A percentile compares a stretch with the other conserved stretches of the same genome.
These are phyloP conservation scores for Pythium guiyangense DNA, from an alignment of 352 stramenopile genomes.

Conservation along the genomic window DNA sequence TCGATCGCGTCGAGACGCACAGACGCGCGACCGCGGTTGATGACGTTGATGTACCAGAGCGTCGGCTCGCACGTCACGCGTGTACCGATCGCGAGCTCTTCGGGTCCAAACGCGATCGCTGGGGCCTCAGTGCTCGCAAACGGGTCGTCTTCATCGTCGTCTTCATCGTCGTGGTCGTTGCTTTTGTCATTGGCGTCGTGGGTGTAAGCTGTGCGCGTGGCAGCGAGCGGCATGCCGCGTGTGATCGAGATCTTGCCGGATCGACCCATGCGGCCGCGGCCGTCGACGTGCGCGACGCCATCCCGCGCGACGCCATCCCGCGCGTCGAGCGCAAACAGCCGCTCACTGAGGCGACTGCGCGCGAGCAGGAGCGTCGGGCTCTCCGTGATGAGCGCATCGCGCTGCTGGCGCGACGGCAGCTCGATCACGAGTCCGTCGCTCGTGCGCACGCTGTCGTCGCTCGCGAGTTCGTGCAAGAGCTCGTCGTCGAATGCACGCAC, in stretches of 20 bases:
- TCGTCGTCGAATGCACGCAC: not conserved
- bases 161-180: not conserved
- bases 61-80: slow-evolving; percentile 29
- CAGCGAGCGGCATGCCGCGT: slow-evolving; percentile 11
- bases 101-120: slow-evolving; percentile 33
- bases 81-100: slow-evolving; percentile 29
- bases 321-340: slow-evolving; percentile 4
- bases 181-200: no score
- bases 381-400: slow-evolving; percentile 4
- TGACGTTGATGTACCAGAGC: slow-evolving; percentile 24
- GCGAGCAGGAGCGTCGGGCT: slow-evolving; percentile 5
- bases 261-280: slow-evolving; percentile 8
- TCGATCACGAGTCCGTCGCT: slow-evolving; percentile 3
- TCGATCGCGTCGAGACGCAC: slow-evolving; percentile 34
- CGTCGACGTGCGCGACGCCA: slow-evolving; percentile 3
- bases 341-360: not conserved
- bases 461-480: not conserved
- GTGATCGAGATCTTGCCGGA: slow-evolving; percentile 40
- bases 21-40: slow-evolving; percentile 27
- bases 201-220: not conserved
- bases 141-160: not conserved
- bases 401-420: slow-evolving; percentile 9
- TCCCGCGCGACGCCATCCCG: not conserved
- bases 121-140: slow-evolving; percentile 12
- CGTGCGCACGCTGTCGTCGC: not conserved